Evolutionary conservation across 129 eudicot species (phyloP), one percentile per base, ranked within the genome.

Genomic region (Artemisia annua): DNA sequence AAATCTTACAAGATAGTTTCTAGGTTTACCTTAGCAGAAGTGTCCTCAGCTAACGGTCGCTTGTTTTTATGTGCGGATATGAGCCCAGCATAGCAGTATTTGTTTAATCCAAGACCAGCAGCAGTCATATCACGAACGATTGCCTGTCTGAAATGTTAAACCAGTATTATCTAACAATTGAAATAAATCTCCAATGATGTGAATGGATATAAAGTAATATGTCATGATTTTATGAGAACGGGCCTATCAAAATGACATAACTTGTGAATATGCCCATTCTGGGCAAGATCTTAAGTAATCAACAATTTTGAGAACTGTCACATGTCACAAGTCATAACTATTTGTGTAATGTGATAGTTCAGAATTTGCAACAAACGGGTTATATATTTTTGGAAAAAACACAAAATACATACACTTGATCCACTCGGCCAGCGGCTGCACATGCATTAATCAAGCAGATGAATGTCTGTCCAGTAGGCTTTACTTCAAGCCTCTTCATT

Each of bases 71-170:
- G 97, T 43, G 96, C 98, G 74, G 87, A 57, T 57, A 93, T 90
- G 66, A 93, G 87, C 18, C 96, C 97, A 13, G 98, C 96, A 73
- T 93, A 93, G 85, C 98, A 93, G 57, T 83, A 93, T 68, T 84
- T 93, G 81, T 93, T 93, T 79, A 93, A 83, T 74, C 97, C 98
- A 72, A 93, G 97, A 78, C 97, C 98, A 81, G 91, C 92, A 22
- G 98, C 97, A 64, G 96, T 90, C 98, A 93, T 90, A 85, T 93
- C 98, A 62, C 98, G 95, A 75, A 93, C 93, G 71, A 90, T 86
- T 30, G 98, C 98, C 75, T 85, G 81, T 79, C 98, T 93, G 83
- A 28, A 79, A 77, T 43, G 64, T 66, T 30, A 43, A 46, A 60
- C 13, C 30, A 59, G 60, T 59, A 46, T 52, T 20, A 52, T 58